Evolutionary conservation across 2,329 filamentous ascomycete species (phyloP).

Genomic region (Diaporthe humulicola): DNA sequence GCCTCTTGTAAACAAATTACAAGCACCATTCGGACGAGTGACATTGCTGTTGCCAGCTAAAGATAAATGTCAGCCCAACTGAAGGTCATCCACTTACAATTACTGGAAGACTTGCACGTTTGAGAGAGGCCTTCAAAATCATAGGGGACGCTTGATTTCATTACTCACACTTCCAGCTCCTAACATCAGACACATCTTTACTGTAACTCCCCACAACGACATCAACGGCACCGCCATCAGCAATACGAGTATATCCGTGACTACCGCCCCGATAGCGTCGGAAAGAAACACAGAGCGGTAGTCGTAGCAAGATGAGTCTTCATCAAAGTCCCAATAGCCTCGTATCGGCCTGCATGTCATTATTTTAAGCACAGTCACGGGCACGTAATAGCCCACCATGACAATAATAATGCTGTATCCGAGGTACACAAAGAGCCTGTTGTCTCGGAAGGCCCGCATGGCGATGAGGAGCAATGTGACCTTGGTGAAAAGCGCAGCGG

Average conservation of each 20-base stretch:
- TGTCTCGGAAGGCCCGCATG: not conserved
- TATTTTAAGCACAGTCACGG: not conserved
- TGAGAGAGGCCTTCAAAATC: no score
- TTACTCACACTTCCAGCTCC: constrained; percentile 12
- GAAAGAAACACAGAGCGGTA: not conserved
- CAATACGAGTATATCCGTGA: not conserved
- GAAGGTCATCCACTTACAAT: no score
- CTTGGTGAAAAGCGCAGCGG: not conserved
- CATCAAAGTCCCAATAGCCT: not conserved
- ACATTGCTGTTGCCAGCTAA: not conserved
- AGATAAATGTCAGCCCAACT: not conserved
- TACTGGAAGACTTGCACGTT: no score
- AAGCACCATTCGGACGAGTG: constrained; percentile 16
- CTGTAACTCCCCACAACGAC: not conserved
- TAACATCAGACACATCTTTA: not conserved
- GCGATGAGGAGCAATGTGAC: not conserved
- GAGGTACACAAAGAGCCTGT: not conserved
- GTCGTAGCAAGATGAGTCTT: not conserved
- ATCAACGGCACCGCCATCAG: not conserved
- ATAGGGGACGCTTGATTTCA: not conserved
- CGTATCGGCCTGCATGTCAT: not conserved
- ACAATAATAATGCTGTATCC: not conserved
- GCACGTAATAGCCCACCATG: constrained; percentile 2
- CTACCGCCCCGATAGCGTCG: not conserved
- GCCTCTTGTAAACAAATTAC: not conserved